phyloP scores from a whole-genome alignment of 2,329 filamentous ascomycete genomes.

The Stagonosporopsis vannaccii region DNA sequence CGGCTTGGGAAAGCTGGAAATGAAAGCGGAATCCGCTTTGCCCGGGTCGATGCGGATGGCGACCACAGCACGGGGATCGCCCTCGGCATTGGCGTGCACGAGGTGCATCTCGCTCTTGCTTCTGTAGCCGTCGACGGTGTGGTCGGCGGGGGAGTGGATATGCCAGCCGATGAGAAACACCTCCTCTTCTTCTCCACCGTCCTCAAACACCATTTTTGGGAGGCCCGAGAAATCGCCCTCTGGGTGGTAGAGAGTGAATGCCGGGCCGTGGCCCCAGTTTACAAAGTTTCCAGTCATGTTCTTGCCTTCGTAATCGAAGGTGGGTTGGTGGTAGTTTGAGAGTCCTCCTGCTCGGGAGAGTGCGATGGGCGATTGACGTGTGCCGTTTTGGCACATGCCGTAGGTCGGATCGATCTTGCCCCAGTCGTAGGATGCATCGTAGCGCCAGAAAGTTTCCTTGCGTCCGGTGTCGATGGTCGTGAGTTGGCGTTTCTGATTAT shows the following conservation, averaged over 20 bases:
- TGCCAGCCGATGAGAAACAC: neutral
- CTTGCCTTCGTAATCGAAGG: neutral
- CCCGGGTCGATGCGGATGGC: neutral
- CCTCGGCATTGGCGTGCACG: neutral
- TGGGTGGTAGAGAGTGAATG: neutral
- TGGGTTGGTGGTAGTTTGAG: neutral
- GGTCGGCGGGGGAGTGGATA: neutral
- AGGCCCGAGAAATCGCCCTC: neutral
- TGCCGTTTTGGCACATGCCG: neutral
- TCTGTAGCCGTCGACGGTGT: neutral
- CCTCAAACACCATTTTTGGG: neutral
- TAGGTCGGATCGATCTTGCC: neutral
- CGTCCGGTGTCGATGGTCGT: neutral
- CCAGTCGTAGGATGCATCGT: neutral
- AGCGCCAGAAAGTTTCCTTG: neutral
- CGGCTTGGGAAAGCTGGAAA: neutral
- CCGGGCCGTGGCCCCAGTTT: neutral
- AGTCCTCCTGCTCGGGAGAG: neutral
- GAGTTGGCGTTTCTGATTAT: neutral
- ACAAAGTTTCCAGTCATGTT: neutral
- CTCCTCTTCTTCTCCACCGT: neutral
- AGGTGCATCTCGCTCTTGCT: neutral
- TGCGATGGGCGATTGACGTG: neutral
- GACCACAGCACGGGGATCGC: neutral
- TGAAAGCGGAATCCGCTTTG: neutral